Percentiles rank a stretch among this genome's conserved stretches.
phyloP scores from a whole-genome alignment of 352 stramenopile genomes.

The Phytophthora sojae region DNA sequence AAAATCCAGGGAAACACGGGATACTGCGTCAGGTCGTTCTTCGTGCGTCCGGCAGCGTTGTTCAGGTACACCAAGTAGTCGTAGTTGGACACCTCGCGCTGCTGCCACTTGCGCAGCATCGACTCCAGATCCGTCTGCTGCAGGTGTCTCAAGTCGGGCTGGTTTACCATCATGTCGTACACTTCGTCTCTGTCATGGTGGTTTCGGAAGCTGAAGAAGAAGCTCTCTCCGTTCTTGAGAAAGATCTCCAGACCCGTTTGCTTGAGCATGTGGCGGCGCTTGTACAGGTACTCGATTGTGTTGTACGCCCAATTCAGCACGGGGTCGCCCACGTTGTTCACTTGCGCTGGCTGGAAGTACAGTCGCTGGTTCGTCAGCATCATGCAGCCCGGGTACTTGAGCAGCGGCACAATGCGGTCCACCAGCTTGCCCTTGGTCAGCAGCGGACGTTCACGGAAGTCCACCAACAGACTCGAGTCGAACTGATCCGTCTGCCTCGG shows the following conservation, averaged over 20 bases:
- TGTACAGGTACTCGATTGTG: conserved; percentile 86
- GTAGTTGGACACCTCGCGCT: conserved; percentile 95
- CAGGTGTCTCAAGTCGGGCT: conserved; percentile 69
- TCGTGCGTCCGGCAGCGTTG: conserved; percentile 83
- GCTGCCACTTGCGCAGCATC: conserved; percentile 88
- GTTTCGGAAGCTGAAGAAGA: conserved; percentile 86
- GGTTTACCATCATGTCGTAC: conserved; percentile 86
- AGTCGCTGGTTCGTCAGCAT: conserved; percentile 91
- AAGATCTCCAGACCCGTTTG: conserved; percentile 91
- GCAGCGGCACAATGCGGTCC: conserved; percentile 90
- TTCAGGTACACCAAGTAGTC: conserved; percentile 92
- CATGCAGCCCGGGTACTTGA: conserved; percentile 92
- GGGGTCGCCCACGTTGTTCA: conserved; percentile 93
- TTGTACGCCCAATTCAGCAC: conserved; percentile 87
- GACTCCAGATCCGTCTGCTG: conserved; percentile 72
- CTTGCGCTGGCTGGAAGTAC: conserved; percentile 92
- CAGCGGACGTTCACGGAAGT: conserved; percentile 90
- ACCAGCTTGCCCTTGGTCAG: conserved; percentile 78
- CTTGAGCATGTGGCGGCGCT: conserved; percentile 90
- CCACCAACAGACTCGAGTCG: conserved; percentile 87
- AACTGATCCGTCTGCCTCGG: conserved; percentile 86
- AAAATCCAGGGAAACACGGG: conserved; percentile 98
- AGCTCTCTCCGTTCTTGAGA: conserved; percentile 71
- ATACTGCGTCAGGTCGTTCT: conserved; percentile 95
- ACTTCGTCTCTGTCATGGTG: conserved; percentile 80